Evolutionary conservation across 805 yeast genomes (phyloP).

Genomic region (Schizosaccharomyces osmophilus): DNA sequence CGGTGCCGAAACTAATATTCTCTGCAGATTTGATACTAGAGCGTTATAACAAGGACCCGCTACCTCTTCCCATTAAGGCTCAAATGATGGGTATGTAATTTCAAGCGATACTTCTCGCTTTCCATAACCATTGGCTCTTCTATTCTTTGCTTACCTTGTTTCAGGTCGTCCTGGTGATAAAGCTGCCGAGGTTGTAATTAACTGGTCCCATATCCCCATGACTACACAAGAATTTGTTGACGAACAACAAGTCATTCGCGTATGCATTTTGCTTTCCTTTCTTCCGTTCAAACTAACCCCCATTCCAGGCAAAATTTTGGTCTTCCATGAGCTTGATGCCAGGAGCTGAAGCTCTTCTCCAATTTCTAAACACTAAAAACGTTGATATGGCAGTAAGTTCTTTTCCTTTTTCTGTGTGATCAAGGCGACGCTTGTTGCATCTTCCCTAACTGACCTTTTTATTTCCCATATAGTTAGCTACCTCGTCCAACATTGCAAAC

Average conservation of each 20-base stretch:
- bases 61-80: background rate
- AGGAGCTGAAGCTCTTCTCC: conserved; percentile 54
- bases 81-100: conserved; percentile 42
- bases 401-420: background rate
- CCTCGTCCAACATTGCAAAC: conserved; percentile 46
- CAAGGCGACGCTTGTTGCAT: background rate
- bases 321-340: conserved; percentile 41
- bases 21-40: background rate
- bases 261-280: background rate
- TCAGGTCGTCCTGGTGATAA: conserved; percentile 6
- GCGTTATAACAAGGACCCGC: background rate
- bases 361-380: conserved; percentile 23
- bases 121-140: conserved; percentile 13
- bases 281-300: conserved; percentile 21
- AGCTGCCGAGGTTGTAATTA: conserved; percentile 23
- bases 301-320: conserved; percentile 39
- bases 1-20: background rate
- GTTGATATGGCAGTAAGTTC: conserved; percentile 41
- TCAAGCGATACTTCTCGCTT: conserved; percentile 62
- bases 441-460: too few relatives aligned
- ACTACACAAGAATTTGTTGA: conserved; percentile 34
- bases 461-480: conserved; percentile 35
- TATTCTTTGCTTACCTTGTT: background rate
- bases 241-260: background rate
- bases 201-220: conserved; percentile 40